Percentiles rank a stretch among this genome's conserved stretches.
Conservation (phyloP, 345 rosid species). For the Pugionium cornutum region DNA sequence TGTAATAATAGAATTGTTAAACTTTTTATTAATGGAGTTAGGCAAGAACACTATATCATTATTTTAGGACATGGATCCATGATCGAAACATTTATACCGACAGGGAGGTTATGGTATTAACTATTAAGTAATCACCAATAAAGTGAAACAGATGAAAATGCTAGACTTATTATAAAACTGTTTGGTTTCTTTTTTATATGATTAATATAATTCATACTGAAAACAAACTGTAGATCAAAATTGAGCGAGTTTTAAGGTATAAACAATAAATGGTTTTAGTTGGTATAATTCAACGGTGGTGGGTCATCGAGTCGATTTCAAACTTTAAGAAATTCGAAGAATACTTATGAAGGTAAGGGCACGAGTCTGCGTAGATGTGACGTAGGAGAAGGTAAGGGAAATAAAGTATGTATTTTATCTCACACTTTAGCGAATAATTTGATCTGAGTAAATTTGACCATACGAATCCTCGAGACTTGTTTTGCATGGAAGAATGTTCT, state of each 20-base stretch:
- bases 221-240: neutral
- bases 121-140: slow-evolving; percentile 13
- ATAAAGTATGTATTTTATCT: slow-evolving; percentile 29
- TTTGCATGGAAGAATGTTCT: slow-evolving; percentile 15
- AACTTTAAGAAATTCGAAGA: neutral
- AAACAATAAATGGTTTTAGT: neutral
- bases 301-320: slow-evolving; percentile 11
- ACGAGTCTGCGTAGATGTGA: slow-evolving; percentile 33
- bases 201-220: neutral
- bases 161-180: neutral
- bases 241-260: neutral
- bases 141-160: neutral
- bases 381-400: slow-evolving; percentile 24
- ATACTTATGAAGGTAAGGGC: slow-evolving; percentile 22
- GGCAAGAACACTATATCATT: slow-evolving; percentile 27
- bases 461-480: slow-evolving; percentile 31
- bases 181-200: neutral
- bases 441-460: slow-evolving; percentile 41
- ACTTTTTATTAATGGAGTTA: slow-evolving; percentile 28
- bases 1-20: neutral
- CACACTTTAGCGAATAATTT: slow-evolving; percentile 33
- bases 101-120: neutral
- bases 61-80: slow-evolving; percentile 16
- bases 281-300: slow-evolving; percentile 7
- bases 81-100: slow-evolving; percentile 12